phyloP scores from a whole-genome alignment of 306 rosid species.

The Lagenaria siceraria region DNA sequence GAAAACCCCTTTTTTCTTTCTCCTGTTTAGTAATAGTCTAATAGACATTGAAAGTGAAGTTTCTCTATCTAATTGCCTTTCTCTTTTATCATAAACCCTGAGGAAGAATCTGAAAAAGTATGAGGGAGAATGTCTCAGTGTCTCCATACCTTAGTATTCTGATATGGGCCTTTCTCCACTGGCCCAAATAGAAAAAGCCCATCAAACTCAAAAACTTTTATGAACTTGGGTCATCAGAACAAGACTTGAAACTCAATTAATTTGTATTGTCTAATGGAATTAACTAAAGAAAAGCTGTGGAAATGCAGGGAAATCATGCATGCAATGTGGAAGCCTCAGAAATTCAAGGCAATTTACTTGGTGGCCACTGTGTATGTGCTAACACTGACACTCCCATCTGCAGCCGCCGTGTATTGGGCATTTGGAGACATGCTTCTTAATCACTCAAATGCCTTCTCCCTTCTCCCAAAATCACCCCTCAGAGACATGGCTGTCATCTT shows the following conservation, averaged over 20 bases:
- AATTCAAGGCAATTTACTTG: conserved; percentile 78
- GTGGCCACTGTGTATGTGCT: conserved; percentile 74
- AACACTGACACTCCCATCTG: conserved; percentile 94
- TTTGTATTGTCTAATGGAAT: neutral
- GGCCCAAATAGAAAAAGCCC: neutral
- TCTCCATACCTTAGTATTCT: neutral
- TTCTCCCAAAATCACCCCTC: conserved; percentile 71
- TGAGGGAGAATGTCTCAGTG: neutral
- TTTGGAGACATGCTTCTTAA: conserved; percentile 90
- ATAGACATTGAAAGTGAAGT: neutral
- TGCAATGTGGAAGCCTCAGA: conserved; percentile 98
- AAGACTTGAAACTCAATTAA: neutral
- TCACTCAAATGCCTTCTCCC: conserved; percentile 95
- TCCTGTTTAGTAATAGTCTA: neutral
- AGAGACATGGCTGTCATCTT: conserved; percentile 83
- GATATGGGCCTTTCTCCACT: neutral
- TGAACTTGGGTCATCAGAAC: neutral
- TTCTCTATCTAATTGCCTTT: neutral
- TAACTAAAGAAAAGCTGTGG: neutral
- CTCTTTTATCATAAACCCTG: conserved; percentile 6
- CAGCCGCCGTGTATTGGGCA: conserved; percentile 92
- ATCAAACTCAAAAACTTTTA: neutral
- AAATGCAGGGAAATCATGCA: conserved; percentile 89
- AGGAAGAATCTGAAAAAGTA: neutral
- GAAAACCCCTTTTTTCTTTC: neutral